phyloP scores from a whole-genome alignment of 1,284 basidiomycete genomes.

The Heliocybe sulcata region DNA sequence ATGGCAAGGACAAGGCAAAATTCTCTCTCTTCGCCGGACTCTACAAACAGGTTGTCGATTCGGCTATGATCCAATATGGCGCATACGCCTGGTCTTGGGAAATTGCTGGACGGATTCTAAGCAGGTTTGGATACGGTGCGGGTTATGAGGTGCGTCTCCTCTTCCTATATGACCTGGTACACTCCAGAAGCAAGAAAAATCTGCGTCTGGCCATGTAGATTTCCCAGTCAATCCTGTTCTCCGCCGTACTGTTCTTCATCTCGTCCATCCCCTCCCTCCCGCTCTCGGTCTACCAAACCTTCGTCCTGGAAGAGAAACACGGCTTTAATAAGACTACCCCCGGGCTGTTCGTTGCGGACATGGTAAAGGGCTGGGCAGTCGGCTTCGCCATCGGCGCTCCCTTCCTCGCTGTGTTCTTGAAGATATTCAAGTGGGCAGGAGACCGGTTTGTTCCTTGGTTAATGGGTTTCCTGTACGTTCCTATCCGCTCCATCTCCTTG shows the following conservation, averaged over 20 bases:
- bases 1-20: slow-evolving; percentile 89
- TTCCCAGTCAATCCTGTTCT: slow-evolving; percentile 77
- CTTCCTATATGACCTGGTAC: not conserved
- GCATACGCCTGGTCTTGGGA: slow-evolving; percentile 81
- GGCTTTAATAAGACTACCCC: slow-evolving; percentile 96
- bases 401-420: slow-evolving; percentile 82
- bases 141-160: slow-evolving; percentile 54
- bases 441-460: slow-evolving; percentile 85
- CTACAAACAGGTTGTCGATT: slow-evolving; percentile 69
- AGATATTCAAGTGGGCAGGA: slow-evolving; percentile 90
- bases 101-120: slow-evolving; percentile 42
- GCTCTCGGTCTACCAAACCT: slow-evolving; percentile 79
- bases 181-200: not conserved
- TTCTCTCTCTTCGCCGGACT: slow-evolving; percentile 73
- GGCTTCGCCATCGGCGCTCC: slow-evolving; percentile 79
- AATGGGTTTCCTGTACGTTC: slow-evolving; percentile 74
- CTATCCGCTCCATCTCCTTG: not conserved
- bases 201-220: slow-evolving; percentile 42
- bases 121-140: slow-evolving; percentile 50
- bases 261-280: slow-evolving; percentile 70
- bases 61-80: slow-evolving; percentile 65
- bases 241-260: slow-evolving; percentile 58
- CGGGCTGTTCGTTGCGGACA: slow-evolving; percentile 67
- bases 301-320: slow-evolving; percentile 91
- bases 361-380: slow-evolving; percentile 76